These are phyloP conservation scores for Aspergillus neotritici DNA, from an alignment of 2,329 filamentous ascomycete species.

Conservation along the genomic window DNA sequence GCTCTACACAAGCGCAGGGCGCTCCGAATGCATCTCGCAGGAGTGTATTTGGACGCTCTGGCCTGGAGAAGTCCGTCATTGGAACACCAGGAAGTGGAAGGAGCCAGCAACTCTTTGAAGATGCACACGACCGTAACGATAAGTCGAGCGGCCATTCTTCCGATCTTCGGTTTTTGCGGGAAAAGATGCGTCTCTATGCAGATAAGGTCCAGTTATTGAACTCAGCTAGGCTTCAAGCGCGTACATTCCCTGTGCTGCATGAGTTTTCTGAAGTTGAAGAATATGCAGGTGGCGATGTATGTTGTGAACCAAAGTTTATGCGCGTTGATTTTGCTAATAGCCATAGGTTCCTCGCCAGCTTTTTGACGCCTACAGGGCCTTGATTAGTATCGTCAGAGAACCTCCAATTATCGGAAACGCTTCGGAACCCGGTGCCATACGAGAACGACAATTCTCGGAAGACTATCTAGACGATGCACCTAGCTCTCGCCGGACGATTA, in stretches of 20 bases:
- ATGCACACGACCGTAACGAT: conserved; percentile 56
- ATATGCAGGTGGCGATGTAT: conserved; percentile 60
- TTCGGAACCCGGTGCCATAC: conserved; percentile 59
- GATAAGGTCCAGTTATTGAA: conserved; percentile 77
- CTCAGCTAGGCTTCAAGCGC: conserved; percentile 59
- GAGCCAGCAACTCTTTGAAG: conserved; percentile 59
- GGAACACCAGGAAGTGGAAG: conserved; percentile 65
- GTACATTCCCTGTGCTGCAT: conserved; percentile 66
- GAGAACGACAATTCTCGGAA: conserved; percentile 68
- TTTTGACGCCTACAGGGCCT: conserved; percentile 73
- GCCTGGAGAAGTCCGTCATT: conserved; percentile 77
- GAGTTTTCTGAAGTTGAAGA: conserved; percentile 71
- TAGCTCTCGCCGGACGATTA: conserved; percentile 58
- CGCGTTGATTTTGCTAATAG: conserved; percentile 12
- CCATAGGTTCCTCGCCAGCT: conserved; percentile 64
- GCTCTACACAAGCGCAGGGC: conserved; percentile 39
- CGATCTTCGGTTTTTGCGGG: conserved; percentile 70
- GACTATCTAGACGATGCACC: conserved; percentile 71
- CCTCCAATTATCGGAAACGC: conserved; percentile 54
- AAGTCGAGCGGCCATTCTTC: conserved; percentile 48
- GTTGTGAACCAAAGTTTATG: conserved; percentile 15
- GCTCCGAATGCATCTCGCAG: conserved; percentile 37
- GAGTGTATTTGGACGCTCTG: conserved; percentile 63
- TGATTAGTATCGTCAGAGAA: conserved; percentile 74
- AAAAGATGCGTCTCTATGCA: conserved; percentile 78